A percentile compares a stretch with the other conserved stretches of the same genome.
These are phyloP conservation scores for Hydnum rufescens DNA, from an alignment of 768 basidiomycete species.

Conservation along the genomic window DNA sequence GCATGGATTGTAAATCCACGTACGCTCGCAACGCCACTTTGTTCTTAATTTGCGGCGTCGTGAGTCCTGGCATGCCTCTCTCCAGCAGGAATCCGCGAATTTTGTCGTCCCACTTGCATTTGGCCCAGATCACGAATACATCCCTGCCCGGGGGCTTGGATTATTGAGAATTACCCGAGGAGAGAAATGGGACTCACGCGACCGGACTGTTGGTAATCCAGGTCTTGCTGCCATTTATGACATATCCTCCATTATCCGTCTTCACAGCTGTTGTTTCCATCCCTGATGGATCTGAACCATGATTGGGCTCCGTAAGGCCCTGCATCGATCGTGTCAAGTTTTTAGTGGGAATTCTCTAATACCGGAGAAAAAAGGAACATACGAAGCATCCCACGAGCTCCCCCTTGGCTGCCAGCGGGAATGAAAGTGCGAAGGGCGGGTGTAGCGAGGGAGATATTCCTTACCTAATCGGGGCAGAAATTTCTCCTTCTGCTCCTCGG, in stretches of 20 bases:
- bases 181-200: slow-evolving; percentile 33
- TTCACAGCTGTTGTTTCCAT: slow-evolving; percentile 91
- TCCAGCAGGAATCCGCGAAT: slow-evolving; percentile 81
- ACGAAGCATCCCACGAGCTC: slow-evolving; percentile 88
- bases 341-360: neutral
- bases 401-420: slow-evolving; percentile 38
- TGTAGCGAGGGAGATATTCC: slow-evolving; percentile 7
- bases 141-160: slow-evolving; percentile 31
- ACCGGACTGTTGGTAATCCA: slow-evolving; percentile 94
- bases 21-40: slow-evolving; percentile 71
- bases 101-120: slow-evolving; percentile 83
- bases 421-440: slow-evolving; percentile 5
- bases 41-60: slow-evolving; percentile 77
- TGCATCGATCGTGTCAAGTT: slow-evolving; percentile 15
- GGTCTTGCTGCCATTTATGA: slow-evolving; percentile 82
- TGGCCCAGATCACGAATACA: slow-evolving; percentile 84
- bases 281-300: slow-evolving; percentile 92
- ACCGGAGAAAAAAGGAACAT: slow-evolving; percentile 18
- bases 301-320: slow-evolving; percentile 93
- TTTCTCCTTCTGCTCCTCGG: slow-evolving; percentile 74
- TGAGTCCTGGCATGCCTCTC: slow-evolving; percentile 68
- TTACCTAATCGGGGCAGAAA: slow-evolving; percentile 70
- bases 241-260: slow-evolving; percentile 54
- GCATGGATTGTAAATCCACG: slow-evolving; percentile 16
- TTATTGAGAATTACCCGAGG: slow-evolving; percentile 3